A percentile compares a stretch with the other conserved stretches of the same genome.
These are phyloP conservation scores for Beauveria sp. DNA, from an alignment of 2,329 filamentous ascomycete genomes.

Conservation along the genomic window DNA sequence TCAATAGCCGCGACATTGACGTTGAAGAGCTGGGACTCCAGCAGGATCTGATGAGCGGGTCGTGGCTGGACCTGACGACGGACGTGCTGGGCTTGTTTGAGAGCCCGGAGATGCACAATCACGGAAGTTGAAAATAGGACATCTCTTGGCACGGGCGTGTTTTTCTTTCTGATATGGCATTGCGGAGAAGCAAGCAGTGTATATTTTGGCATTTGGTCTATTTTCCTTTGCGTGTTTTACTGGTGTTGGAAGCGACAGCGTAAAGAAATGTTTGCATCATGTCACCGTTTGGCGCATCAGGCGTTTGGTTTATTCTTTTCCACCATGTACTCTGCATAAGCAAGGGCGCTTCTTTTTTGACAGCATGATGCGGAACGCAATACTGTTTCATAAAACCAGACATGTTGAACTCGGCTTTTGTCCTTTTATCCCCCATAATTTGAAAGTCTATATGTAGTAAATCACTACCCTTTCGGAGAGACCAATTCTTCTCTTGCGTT, in stretches of 20 bases:
- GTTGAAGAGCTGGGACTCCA: slow-evolving; percentile 55
- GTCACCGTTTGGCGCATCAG: background rate
- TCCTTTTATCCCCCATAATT: background rate
- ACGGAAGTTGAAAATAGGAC: slow-evolving; percentile 4
- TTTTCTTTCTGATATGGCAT: background rate
- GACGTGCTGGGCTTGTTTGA: slow-evolving; percentile 55
- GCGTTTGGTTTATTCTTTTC: background rate
- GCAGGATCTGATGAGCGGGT: slow-evolving; percentile 57
- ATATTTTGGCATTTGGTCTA: background rate
- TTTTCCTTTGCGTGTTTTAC: background rate
- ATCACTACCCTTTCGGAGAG: background rate
- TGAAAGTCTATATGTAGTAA: background rate
- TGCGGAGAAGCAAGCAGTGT: slow-evolving; percentile 5
- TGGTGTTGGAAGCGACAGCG: background rate
- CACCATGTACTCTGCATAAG: background rate
- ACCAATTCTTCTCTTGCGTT: background rate
- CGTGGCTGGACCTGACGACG: slow-evolving; percentile 63
- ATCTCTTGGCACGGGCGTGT: background rate
- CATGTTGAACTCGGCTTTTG: background rate
- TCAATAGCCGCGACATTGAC: slow-evolving; percentile 71
- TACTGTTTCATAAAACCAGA: background rate
- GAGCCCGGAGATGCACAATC: slow-evolving; percentile 22
- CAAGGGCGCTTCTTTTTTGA: background rate
- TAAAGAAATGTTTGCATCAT: background rate
- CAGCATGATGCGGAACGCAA: background rate